Evolutionary conservation across 306 rosid genomes (phyloP).

Genomic region (Hippophae tibetana): DNA sequence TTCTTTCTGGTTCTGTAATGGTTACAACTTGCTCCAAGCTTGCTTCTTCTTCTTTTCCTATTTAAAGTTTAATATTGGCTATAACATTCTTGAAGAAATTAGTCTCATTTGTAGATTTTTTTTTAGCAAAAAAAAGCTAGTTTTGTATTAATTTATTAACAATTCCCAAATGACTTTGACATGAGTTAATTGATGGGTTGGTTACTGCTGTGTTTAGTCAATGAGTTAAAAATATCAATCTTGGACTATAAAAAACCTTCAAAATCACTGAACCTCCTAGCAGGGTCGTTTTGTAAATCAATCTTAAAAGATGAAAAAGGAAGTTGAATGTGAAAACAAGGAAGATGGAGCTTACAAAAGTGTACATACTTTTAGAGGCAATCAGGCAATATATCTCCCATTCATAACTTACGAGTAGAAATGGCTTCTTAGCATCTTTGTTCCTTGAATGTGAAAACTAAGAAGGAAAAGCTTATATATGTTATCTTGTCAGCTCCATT

Average conservation of each 20-base stretch:
- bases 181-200: background rate
- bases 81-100: constrained; percentile 15
- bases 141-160: constrained; percentile 17
- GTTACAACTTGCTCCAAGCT: background rate
- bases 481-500: no score
- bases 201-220: constrained; percentile 18
- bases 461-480: no score
- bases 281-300: constrained; percentile 33
- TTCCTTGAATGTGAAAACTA: background rate
- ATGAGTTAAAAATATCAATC: constrained; percentile 20
- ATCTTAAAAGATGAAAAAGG: constrained; percentile 20
- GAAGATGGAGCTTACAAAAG: background rate
- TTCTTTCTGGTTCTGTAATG: constrained; percentile 7
- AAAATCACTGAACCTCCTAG: constrained; percentile 24
- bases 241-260: constrained; percentile 29
- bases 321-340: background rate
- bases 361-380: background rate
- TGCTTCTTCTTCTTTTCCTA: background rate
- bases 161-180: background rate
- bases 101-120: constrained; percentile 23
- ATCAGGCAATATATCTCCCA: constrained; percentile 23
- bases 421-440: no score
- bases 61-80: constrained; percentile 8
- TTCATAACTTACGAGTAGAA: constrained; percentile 16
- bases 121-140: constrained; percentile 14